These are phyloP conservation scores for Globisporangium yorkense DNA, from an alignment of 352 stramenopile genomes.

Conservation along the genomic window DNA sequence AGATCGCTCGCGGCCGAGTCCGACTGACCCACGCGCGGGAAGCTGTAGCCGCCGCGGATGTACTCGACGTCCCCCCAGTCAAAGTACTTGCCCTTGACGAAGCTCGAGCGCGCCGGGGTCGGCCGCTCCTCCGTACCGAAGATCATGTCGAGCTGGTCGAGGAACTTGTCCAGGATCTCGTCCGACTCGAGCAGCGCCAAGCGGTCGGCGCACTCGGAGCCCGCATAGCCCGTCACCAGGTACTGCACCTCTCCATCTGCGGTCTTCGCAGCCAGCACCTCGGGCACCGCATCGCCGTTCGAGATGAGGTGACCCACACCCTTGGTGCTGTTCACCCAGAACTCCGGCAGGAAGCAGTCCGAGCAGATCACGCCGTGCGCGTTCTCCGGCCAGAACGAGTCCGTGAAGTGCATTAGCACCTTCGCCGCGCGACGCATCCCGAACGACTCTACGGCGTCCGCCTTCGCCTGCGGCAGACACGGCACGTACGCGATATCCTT, in stretches of 20 bases:
- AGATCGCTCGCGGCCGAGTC: slow-evolving; percentile 56
- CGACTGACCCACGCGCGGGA: slow-evolving; percentile 61
- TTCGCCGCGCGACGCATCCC: slow-evolving; percentile 74
- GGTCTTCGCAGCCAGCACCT: slow-evolving; percentile 9
- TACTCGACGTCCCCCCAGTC: slow-evolving; percentile 72
- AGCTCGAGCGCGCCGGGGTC: slow-evolving; percentile 45
- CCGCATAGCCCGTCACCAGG: slow-evolving; percentile 68
- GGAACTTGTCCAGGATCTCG: slow-evolving; percentile 56
- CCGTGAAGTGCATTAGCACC: slow-evolving; percentile 66
- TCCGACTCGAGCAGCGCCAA: slow-evolving; percentile 35
- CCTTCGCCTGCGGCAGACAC: slow-evolving; percentile 46
- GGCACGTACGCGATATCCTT: slow-evolving; percentile 65
- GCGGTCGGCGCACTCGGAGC: slow-evolving; percentile 55
- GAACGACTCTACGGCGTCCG: slow-evolving; percentile 52
- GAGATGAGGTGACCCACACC: slow-evolving; percentile 55
- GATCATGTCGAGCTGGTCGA: slow-evolving; percentile 71
- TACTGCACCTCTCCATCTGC: slow-evolving; percentile 35
- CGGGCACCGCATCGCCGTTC: slow-evolving; percentile 37
- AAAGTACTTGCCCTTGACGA: slow-evolving; percentile 73
- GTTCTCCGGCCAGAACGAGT: slow-evolving; percentile 63
- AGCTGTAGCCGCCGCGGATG: slow-evolving; percentile 70
- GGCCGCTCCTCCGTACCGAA: slow-evolving; percentile 57
- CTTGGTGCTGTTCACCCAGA: slow-evolving; percentile 73
- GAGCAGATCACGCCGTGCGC: slow-evolving; percentile 79
- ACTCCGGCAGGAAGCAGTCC: slow-evolving; percentile 78